Evolutionary conservation across 2,329 filamentous ascomycete species (phyloP).

Genomic region (Diplodia scrobiculata): DNA sequence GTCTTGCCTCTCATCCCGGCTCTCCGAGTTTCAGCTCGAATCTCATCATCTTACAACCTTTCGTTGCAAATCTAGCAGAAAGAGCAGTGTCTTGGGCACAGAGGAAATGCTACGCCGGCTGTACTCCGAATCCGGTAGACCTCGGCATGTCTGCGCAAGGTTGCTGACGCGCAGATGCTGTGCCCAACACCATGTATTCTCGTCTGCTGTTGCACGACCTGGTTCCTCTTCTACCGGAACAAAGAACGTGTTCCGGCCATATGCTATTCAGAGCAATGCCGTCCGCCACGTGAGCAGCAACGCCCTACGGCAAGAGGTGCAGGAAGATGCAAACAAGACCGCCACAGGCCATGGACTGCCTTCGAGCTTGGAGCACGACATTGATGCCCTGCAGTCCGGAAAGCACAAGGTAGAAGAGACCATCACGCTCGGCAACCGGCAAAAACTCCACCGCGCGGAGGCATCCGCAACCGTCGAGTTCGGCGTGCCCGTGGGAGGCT

Average conservation of each 20-base stretch:
- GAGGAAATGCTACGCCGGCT: slow-evolving; percentile 16
- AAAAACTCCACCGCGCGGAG: slow-evolving; percentile 6
- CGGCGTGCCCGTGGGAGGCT: slow-evolving; percentile 1
- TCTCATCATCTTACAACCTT: background rate
- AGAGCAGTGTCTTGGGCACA: background rate
- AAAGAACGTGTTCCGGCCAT: background rate
- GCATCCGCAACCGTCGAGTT: slow-evolving; percentile 10
- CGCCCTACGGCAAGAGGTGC: slow-evolving; percentile 4
- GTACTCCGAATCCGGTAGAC: slow-evolving; percentile 11
- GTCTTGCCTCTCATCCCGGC: background rate
- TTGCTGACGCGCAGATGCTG: slow-evolving; percentile 6
- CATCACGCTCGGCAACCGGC: slow-evolving; percentile 1
- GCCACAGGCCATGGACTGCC: slow-evolving; percentile 4
- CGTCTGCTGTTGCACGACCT: background rate
- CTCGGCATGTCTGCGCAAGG: slow-evolving; percentile 2
- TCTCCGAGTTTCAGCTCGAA: background rate
- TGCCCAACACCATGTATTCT: background rate
- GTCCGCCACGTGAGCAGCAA: slow-evolving; percentile 10
- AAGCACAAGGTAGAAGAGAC: background rate
- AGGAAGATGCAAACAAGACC: slow-evolving; percentile 13
- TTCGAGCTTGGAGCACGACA: background rate
- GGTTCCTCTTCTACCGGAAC: background rate
- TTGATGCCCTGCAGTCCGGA: slow-evolving; percentile 5
- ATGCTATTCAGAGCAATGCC: background rate
- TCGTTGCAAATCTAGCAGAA: background rate